Conservation (phyloP, 106 monocot species). For the Cymbidium sinense region DNA sequence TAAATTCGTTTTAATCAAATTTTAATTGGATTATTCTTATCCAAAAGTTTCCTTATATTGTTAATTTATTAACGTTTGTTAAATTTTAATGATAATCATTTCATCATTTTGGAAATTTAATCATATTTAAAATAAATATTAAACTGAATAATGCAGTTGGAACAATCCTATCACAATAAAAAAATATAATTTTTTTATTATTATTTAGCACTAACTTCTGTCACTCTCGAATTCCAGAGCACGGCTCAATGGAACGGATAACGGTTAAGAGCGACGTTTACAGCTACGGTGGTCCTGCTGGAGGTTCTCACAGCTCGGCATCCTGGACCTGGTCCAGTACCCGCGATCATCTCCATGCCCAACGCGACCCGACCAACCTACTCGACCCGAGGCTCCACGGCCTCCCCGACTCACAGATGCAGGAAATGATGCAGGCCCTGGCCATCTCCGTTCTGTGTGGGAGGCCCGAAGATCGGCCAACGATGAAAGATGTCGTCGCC, state of each 20-base stretch:
- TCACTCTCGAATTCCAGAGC: conserved; percentile 35
- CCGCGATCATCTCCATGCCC: conserved; percentile 36
- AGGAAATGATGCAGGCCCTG: conserved; percentile 65
- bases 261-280: conserved; percentile 95
- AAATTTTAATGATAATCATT: no score
- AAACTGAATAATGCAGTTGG: no score
- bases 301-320: conserved; percentile 79
- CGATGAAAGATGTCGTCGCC: conserved; percentile 90
- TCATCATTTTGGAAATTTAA: no score
- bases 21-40: no score
- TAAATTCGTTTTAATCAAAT: no score
- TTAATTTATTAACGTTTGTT: no score
- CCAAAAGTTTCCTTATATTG: no score
- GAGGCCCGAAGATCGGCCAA: conserved; percentile 60
- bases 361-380: conserved; percentile 32
- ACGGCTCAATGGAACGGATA: conserved; percentile 53
- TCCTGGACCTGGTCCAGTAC: conserved; percentile 86
- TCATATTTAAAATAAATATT: no score
- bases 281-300: conserved; percentile 86
- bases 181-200: background rate
- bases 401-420: conserved; percentile 32
- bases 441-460: conserved; percentile 59
- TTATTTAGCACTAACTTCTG: background rate
- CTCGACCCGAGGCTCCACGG: conserved; percentile 57
- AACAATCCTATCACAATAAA: no score